Evolutionary conservation across 805 yeast species (phyloP).

Genomic region (Yarrowia sp.): DNA sequence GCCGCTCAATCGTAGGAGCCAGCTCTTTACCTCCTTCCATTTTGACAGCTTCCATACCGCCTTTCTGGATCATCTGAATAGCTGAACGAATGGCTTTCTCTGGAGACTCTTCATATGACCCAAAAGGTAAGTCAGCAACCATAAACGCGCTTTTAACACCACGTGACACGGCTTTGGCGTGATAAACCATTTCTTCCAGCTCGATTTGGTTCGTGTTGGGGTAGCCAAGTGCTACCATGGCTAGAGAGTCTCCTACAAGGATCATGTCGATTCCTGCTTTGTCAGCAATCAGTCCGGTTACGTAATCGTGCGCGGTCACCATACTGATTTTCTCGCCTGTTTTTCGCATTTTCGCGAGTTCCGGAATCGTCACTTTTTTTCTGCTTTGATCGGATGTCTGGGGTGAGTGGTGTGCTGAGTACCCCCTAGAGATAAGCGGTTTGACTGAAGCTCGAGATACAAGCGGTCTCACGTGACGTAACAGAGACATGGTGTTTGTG

Average conservation of each 20-base stretch:
- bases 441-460: neutral
- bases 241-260: slow-evolving; percentile 87
- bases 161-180: slow-evolving; percentile 71
- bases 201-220: slow-evolving; percentile 62
- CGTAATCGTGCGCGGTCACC: slow-evolving; percentile 89
- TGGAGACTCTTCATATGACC: slow-evolving; percentile 67
- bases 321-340: slow-evolving; percentile 47
- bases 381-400: slow-evolving; percentile 27
- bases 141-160: slow-evolving; percentile 65
- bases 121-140: slow-evolving; percentile 87
- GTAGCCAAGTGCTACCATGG: slow-evolving; percentile 88
- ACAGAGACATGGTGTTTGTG: neutral
- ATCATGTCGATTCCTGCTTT: slow-evolving; percentile 64
- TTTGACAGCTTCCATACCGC: slow-evolving; percentile 69
- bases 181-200: slow-evolving; percentile 73
- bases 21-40: slow-evolving; percentile 76
- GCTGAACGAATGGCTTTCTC: slow-evolving; percentile 63
- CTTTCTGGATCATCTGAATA: slow-evolving; percentile 51
- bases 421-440: neutral
- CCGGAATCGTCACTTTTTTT: slow-evolving; percentile 44
- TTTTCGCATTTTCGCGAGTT: slow-evolving; percentile 41
- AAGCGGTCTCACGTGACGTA: neutral
- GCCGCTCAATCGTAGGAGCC: slow-evolving; percentile 51
- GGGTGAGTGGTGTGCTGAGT: slow-evolving; percentile 26
- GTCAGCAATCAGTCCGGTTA: slow-evolving; percentile 70